Conservation (phyloP, 768 basidiomycete species). For the Mrakia hoshinonis region DNA sequence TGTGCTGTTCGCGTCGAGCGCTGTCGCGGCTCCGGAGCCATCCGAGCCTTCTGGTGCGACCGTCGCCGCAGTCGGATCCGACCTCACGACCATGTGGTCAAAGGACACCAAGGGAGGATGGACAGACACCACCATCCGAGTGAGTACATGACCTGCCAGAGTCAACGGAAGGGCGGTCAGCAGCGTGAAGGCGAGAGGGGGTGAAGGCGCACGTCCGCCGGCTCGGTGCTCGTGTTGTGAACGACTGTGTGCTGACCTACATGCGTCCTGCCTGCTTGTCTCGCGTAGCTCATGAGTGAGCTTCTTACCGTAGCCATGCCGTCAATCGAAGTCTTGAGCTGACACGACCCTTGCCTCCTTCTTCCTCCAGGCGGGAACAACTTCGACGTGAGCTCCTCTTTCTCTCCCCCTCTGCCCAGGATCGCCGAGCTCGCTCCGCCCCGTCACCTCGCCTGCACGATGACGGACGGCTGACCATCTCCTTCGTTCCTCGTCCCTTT, state of each 20-base stretch:
- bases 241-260: not conserved
- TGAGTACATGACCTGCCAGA: not conserved
- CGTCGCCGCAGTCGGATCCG: slow-evolving; percentile 15
- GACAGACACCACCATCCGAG: slow-evolving; percentile 28
- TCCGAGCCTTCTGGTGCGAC: not conserved
- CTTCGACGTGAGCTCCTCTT: slow-evolving; percentile 16
- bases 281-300: slow-evolving; percentile 27
- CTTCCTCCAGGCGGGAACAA: slow-evolving; percentile 11
- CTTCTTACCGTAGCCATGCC: not conserved
- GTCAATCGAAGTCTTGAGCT: too few relatives aligned
- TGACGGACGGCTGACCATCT: not conserved
- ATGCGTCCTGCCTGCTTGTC: not conserved
- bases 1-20: not conserved
- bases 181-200: not conserved
- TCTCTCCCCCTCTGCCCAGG: not conserved
- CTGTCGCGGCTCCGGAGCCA: not conserved
- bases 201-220: not conserved
- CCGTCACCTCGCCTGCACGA: too few relatives aligned
- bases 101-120: slow-evolving; percentile 20
- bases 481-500: not conserved
- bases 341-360: not conserved
- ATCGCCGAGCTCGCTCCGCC: too few relatives aligned
- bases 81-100: slow-evolving; percentile 20
- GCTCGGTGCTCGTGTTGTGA: not conserved
- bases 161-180: not conserved